Evolutionary conservation across 306 rosid species (phyloP).

Genomic region (Dryas octopetala): DNA sequence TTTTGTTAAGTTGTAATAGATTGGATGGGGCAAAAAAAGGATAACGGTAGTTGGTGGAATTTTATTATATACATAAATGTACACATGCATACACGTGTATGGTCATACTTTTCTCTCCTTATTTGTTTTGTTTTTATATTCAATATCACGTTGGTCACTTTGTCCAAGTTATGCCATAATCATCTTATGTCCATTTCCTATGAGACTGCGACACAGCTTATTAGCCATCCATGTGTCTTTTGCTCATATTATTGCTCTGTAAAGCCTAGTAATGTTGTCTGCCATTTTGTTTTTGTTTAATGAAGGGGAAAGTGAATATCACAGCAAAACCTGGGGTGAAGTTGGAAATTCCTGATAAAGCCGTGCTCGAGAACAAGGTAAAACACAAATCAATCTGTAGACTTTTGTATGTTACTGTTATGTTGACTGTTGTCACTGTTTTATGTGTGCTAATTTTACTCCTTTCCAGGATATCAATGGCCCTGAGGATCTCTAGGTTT

Average conservation of each 20-base stretch:
- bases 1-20: background rate
- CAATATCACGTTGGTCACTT: no score
- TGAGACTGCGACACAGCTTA: background rate
- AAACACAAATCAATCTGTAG: constrained; percentile 5
- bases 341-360: constrained; percentile 72
- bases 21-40: background rate
- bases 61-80: no score
- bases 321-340: constrained; percentile 58
- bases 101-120: no score
- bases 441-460: constrained; percentile 4
- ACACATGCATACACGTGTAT: no score
- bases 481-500: constrained; percentile 61
- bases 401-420: background rate
- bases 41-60: background rate
- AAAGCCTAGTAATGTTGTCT: constrained; percentile 2
- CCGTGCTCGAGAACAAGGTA: constrained; percentile 67
- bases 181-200: background rate
- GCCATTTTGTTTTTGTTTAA: constrained; percentile 8
- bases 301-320: constrained; percentile 73
- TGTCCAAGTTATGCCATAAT: no score
- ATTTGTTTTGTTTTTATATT: no score
- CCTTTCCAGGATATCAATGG: constrained; percentile 63
- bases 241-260: background rate
- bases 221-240: background rate
- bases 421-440: background rate